Conservation (phyloP, 495 filamentous ascomycete species). For the Podospora australis region DNA sequence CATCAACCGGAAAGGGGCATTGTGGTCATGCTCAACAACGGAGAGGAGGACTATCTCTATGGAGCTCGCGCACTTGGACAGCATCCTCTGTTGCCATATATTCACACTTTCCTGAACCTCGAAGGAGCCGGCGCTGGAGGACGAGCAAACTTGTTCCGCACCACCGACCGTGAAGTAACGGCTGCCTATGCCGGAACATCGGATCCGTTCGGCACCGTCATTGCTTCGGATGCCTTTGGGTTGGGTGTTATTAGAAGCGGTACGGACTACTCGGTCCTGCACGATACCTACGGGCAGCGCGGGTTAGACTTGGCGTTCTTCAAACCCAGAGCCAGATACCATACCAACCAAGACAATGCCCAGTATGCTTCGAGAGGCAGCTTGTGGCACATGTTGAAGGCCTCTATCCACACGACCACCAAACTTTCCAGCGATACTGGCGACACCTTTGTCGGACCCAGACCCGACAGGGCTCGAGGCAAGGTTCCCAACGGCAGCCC, state of each 20-base stretch:
- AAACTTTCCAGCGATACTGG: constrained; percentile 64
- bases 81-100: constrained; percentile 68
- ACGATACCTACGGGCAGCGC: constrained; percentile 71
- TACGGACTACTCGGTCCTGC: constrained; percentile 86
- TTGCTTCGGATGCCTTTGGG: constrained; percentile 78
- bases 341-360: constrained; percentile 84
- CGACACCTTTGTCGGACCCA: constrained; percentile 55
- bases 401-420: constrained; percentile 64
- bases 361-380: constrained; percentile 68
- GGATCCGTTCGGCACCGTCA: constrained; percentile 76
- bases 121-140: constrained; percentile 95
- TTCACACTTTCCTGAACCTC: constrained; percentile 84
- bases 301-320: constrained; percentile 90
- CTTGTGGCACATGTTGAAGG: constrained; percentile 91
- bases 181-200: constrained; percentile 61
- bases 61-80: constrained; percentile 81
- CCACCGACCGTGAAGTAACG: constrained; percentile 82
- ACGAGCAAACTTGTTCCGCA: constrained; percentile 77
- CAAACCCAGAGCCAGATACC: constrained; percentile 78
- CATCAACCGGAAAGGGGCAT: constrained; percentile 73
- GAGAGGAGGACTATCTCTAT: constrained; percentile 90
- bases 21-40: constrained; percentile 87
- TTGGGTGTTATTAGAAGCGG: constrained; percentile 68
- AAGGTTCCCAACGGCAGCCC: constrained; percentile 63
- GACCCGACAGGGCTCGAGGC: constrained; percentile 45